These are phyloP conservation scores for Cymodocea nodosa DNA, from an alignment of 116 monocot genomes.

Conservation along the genomic window DNA sequence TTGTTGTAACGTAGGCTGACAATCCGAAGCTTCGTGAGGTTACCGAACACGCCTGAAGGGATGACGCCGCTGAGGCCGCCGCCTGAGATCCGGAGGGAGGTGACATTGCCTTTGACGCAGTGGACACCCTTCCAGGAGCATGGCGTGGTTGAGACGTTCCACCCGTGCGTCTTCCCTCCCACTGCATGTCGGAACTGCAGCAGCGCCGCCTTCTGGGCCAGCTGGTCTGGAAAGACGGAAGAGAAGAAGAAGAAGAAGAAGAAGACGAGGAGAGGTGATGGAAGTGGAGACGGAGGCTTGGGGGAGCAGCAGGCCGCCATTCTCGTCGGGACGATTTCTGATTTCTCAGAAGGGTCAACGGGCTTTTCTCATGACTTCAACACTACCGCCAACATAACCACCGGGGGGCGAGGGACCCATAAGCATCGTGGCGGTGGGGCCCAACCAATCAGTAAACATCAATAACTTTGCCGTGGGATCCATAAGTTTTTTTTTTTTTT, in stretches of 20 bases:
- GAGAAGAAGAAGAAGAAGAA: slow-evolving; percentile 12
- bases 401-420: too few species aligned
- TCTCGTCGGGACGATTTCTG: too few species aligned
- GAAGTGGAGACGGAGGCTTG: background rate
- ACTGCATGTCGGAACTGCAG: slow-evolving; percentile 34
- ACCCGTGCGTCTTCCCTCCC: slow-evolving; percentile 9
- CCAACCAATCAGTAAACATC: too few species aligned
- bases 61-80: slow-evolving; percentile 33
- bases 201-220: slow-evolving; percentile 28
- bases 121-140: slow-evolving; percentile 47
- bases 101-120: slow-evolving; percentile 34
- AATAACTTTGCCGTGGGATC: too few species aligned
- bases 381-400: too few species aligned
- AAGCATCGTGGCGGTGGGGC: too few species aligned
- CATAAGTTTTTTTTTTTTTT: too few species aligned
- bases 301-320: background rate
- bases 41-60: slow-evolving; percentile 29
- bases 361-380: too few species aligned
- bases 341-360: too few species aligned
- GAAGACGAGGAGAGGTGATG: slow-evolving; percentile 13
- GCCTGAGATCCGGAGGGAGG: slow-evolving; percentile 47
- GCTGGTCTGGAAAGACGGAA: slow-evolving; percentile 7
- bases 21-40: slow-evolving; percentile 38
- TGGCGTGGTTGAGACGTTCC: slow-evolving; percentile 30
- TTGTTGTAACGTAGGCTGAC: slow-evolving; percentile 54